Evolutionary conservation across 345 rosid genomes (phyloP), one percentile per base, ranked within the genome.

Genomic region (Toxicodendron radicans): DNA sequence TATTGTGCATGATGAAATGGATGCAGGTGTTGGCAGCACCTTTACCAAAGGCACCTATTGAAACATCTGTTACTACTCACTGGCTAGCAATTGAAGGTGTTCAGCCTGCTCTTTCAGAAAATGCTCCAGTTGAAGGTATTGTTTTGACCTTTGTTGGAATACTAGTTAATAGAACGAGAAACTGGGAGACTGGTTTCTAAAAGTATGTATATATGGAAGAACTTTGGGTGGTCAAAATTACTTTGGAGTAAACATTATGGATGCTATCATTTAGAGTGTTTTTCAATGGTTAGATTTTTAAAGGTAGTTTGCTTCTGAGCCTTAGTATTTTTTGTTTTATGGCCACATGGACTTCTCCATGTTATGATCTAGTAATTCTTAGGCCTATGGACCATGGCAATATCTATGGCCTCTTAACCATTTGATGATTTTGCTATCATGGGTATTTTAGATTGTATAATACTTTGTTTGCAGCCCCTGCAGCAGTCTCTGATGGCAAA

Each of bases 51-150:
- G 75, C 89, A 18, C 93, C 93, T 2, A 85, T 82, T 30, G 93
- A 88, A 73, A 76, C 91, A 35, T 81, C 88, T 0, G 67, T 91
- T 70, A 61, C 80, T 70, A 75, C 79, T 77, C 98, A 91, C 74
- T 91, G 98, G 97, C 84, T 91, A 30, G 97, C 97, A 30, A 80
- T 94, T 82, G 98, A 94, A 89, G 98, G 98, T 24, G 80, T 90
- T 73, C 98, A 91, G 77, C 98, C 96, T 68, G 87, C 88, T 48
- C 85, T 91, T 70, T 92, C 92, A 0, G 93, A 91, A 76, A 94
- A 90, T 76, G 83, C 87, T 75, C 81, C 89, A 12, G 63, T 83
- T 70, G 87, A 90, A 84, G 95, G 98, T 94, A 75, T 59, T 12
- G 5, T 43, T 18, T 24, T 48, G 1, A 58, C 58, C 38, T 70